A percentile compares a stretch with the other conserved stretches of the same genome.
phyloP scores from a whole-genome alignment of 257 asterid species.

The Ilex aquifolium region DNA sequence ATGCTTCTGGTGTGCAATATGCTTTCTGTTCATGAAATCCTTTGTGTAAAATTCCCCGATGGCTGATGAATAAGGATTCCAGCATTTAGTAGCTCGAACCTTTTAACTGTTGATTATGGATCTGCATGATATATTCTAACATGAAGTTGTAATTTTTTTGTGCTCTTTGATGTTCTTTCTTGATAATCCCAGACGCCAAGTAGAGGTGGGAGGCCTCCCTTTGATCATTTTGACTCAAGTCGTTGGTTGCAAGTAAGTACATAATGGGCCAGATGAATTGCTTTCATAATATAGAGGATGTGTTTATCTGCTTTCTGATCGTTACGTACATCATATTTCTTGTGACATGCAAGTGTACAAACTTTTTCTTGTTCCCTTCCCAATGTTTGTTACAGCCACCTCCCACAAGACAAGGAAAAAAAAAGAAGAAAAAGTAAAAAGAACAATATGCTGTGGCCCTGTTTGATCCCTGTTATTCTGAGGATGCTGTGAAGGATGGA shows the following conservation, averaged over 20 bases:
- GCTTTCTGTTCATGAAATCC: too few species aligned
- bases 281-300: constrained; percentile 9
- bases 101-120: too few species aligned
- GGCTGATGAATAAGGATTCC: too few species aligned
- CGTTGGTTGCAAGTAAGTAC: constrained; percentile 86
- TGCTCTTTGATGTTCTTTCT: constrained; percentile 15
- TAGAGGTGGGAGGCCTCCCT: constrained; percentile 86
- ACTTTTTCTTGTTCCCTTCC: not conserved
- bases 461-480: too few species aligned
- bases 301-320: constrained; percentile 1
- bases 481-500: too few species aligned
- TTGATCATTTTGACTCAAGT: constrained; percentile 75
- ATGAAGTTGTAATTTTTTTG: constrained; percentile 2
- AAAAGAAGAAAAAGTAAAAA: too few species aligned
- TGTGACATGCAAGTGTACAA: not conserved
- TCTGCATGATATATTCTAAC: not conserved
- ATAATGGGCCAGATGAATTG: constrained; percentile 7
- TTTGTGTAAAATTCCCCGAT: too few species aligned
- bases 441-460: too few species aligned
- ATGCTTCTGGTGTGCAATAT: not conserved
- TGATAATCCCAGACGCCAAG: constrained; percentile 55
- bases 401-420: too few species aligned
- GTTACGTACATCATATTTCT: constrained; percentile 12
- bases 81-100: too few species aligned
- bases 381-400: too few species aligned